Percentiles rank a stretch among this genome's conserved stretches.
These are phyloP conservation scores for Ophiognomonia clavigignenti-juglandacearum DNA, from an alignment of 2,329 filamentous ascomycete species.

Conservation along the genomic window DNA sequence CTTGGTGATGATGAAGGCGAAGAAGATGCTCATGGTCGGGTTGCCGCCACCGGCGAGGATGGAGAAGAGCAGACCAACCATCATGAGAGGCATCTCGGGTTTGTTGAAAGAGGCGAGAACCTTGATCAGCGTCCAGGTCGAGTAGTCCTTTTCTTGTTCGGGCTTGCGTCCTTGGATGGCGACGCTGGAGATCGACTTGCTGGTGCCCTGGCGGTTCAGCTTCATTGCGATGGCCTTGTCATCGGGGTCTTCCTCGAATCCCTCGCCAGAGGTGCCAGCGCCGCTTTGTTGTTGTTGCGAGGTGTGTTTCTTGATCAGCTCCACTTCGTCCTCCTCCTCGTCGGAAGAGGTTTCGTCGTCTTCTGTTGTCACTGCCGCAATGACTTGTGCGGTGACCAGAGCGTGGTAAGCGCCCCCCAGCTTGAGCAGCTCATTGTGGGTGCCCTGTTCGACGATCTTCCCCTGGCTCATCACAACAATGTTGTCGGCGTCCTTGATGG, in stretches of 20 bases:
- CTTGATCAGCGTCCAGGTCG: slow-evolving; percentile 70
- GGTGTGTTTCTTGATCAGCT: slow-evolving; percentile 44
- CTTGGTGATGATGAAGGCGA: slow-evolving; percentile 79
- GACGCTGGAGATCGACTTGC: slow-evolving; percentile 64
- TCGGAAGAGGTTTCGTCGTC: slow-evolving; percentile 48
- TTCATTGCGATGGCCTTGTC: slow-evolving; percentile 53
- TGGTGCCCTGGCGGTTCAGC: slow-evolving; percentile 49
- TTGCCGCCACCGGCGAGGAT: slow-evolving; percentile 78
- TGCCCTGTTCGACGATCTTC: slow-evolving; percentile 87
- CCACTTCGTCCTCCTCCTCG: slow-evolving; percentile 45
- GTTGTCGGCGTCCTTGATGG: slow-evolving; percentile 89
- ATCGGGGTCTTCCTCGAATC: slow-evolving; percentile 51
- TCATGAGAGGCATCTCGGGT: slow-evolving; percentile 66
- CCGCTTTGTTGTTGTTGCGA: slow-evolving; percentile 31
- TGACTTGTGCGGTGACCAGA: slow-evolving; percentile 84
- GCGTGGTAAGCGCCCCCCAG: slow-evolving; percentile 70
- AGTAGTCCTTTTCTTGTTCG: slow-evolving; percentile 55
- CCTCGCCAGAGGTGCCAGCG: slow-evolving; percentile 23
- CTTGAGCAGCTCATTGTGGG: slow-evolving; percentile 73
- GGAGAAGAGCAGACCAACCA: slow-evolving; percentile 66
- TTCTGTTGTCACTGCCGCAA: slow-evolving; percentile 56
- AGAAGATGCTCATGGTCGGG: slow-evolving; percentile 61
- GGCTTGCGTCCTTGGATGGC: slow-evolving; percentile 54
- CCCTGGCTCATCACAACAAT: slow-evolving; percentile 90
- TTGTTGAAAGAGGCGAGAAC: slow-evolving; percentile 77